These are phyloP conservation scores for Coniochaeta pulveracea DNA, from an alignment of 2,329 filamentous ascomycete species.

Conservation along the genomic window DNA sequence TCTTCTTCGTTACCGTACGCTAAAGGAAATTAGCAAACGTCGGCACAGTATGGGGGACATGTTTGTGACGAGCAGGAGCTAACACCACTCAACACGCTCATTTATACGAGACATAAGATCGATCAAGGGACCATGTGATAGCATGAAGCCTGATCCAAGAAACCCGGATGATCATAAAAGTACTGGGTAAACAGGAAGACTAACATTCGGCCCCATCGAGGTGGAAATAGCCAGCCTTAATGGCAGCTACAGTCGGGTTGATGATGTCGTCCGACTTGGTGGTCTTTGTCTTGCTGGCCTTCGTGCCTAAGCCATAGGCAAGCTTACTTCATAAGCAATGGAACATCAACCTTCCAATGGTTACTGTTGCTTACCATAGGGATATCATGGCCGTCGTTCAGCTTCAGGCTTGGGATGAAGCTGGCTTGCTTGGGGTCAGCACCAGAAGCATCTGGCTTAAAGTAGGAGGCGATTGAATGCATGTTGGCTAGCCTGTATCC, in stretches of 20 bases:
- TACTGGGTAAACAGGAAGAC: not conserved
- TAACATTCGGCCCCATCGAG: conserved; percentile 64
- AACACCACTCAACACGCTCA: too few relatives aligned
- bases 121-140: too few relatives aligned
- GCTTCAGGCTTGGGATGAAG: conserved; percentile 47
- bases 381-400: conserved; percentile 65
- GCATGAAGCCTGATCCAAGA: not conserved
- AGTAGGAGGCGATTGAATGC: conserved; percentile 29
- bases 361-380: conserved; percentile 42
- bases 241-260: conserved; percentile 44
- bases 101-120: too few relatives aligned
- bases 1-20: conserved; percentile 57
- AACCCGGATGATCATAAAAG: too few relatives aligned
- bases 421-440: conserved; percentile 25
- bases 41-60: not conserved
- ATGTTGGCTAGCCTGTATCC: too few relatives aligned
- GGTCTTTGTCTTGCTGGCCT: conserved; percentile 41
- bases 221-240: conserved; percentile 59
- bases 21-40: conserved; percentile 13
- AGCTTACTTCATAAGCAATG: conserved; percentile 32
- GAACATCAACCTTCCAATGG: conserved; percentile 3
- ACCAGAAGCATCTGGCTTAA: conserved; percentile 27
- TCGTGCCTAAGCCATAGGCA: conserved; percentile 63
- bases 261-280: conserved; percentile 35
- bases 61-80: too few relatives aligned